These are phyloP conservation scores for Filobasidium uniguttulatum DNA, from an alignment of 1,284 basidiomycete species.

Conservation along the genomic window DNA sequence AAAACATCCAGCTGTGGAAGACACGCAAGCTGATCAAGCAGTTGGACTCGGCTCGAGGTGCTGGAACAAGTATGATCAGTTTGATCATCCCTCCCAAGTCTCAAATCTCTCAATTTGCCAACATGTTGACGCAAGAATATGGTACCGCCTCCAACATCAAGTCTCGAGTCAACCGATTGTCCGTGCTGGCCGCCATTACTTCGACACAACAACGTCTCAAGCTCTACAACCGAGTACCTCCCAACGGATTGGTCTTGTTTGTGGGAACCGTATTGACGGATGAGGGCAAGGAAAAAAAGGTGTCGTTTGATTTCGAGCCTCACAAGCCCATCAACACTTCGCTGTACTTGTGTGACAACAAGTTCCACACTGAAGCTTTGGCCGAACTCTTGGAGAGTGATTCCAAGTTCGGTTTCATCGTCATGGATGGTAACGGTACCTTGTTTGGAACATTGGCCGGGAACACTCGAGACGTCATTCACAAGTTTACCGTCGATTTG, in stretches of 20 bases:
- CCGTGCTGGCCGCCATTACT: slow-evolving; percentile 93
- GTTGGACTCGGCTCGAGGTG: slow-evolving; percentile 82
- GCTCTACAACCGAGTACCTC: slow-evolving; percentile 88
- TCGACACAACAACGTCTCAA: slow-evolving; percentile 98
- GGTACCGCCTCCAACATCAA: slow-evolving; percentile 99
- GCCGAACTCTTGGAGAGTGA: slow-evolving; percentile 95
- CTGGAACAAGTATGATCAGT: slow-evolving; percentile 98
- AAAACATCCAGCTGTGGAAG: slow-evolving; percentile 48
- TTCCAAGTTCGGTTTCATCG: slow-evolving; percentile 96
- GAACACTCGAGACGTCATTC: slow-evolving; percentile 91
- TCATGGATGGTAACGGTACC: slow-evolving; percentile 97
- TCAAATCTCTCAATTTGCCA: slow-evolving; percentile 85
- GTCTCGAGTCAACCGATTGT: slow-evolving; percentile 90
- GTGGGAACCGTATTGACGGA: slow-evolving; percentile 96
- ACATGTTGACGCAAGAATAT: slow-evolving; percentile 97
- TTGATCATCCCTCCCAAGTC: slow-evolving; percentile 94
- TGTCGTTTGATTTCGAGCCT: slow-evolving; percentile 93
- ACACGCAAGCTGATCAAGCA: slow-evolving; percentile 97
- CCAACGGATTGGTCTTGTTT: slow-evolving; percentile 92
- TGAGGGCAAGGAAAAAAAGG: slow-evolving; percentile 98
- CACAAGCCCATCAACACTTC: slow-evolving; percentile 98
- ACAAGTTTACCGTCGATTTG: slow-evolving; percentile 97
- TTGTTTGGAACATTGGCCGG: slow-evolving; percentile 84
- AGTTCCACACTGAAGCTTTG: slow-evolving; percentile 97
- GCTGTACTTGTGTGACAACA: slow-evolving; percentile 98